phyloP scores from a whole-genome alignment of 2,329 filamentous ascomycete species.

The Penicillium concentricum region DNA sequence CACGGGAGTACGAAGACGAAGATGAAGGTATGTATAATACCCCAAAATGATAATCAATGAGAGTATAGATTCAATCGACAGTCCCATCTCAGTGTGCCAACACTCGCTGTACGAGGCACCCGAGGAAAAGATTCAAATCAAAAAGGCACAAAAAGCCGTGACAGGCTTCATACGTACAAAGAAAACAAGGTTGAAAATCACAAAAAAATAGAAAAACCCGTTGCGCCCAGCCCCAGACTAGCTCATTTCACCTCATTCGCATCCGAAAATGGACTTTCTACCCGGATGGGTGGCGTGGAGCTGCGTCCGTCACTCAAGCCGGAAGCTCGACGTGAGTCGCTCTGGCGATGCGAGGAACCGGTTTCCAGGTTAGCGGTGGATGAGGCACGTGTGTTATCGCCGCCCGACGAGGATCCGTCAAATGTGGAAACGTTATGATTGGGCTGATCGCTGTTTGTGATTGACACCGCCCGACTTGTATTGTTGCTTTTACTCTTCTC shows the following conservation, averaged over 20 bases:
- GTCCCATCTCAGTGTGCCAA: slow-evolving; percentile 13
- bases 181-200: slow-evolving; percentile 17
- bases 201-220: slow-evolving; percentile 6
- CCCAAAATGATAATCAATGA: neutral
- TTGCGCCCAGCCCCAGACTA: slow-evolving; percentile 4
- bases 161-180: slow-evolving; percentile 27
- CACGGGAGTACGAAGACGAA: neutral
- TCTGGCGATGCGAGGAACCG: neutral
- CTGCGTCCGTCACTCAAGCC: slow-evolving; percentile 17
- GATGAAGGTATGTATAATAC: neutral
- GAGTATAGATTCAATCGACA: slow-evolving; percentile 16
- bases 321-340: slow-evolving; percentile 12
- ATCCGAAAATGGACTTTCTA: slow-evolving; percentile 46
- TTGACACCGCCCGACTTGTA: slow-evolving; percentile 15
- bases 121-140: slow-evolving; percentile 12
- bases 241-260: slow-evolving; percentile 43
- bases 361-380: slow-evolving; percentile 10
- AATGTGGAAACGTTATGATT: slow-evolving; percentile 31
- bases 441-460: slow-evolving; percentile 19
- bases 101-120: slow-evolving; percentile 24
- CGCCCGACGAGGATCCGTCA: slow-evolving; percentile 35
- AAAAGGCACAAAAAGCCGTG: slow-evolving; percentile 12
- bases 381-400: slow-evolving; percentile 17
- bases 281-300: slow-evolving; percentile 32
- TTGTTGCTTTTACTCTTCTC: slow-evolving; percentile 11